Conservation (phyloP, 352 stramenopile species). For the Pythium aristosporum region DNA sequence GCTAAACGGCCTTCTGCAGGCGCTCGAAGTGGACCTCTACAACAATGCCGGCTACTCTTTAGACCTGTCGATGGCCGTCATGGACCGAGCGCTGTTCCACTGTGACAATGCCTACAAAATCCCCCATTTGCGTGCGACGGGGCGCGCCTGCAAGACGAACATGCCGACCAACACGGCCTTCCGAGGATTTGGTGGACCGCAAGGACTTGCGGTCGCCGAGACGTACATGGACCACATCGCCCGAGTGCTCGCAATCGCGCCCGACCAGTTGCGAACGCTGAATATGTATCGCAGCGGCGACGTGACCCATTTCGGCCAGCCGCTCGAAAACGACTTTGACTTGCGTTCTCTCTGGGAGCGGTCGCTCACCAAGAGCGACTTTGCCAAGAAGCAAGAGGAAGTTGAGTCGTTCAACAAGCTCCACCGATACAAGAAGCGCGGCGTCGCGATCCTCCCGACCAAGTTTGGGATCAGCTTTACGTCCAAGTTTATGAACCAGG, state of each 20-base stretch:
- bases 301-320: conserved; percentile 92
- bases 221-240: conserved; percentile 97
- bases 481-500: conserved; percentile 97
- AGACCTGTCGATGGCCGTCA: conserved; percentile 93
- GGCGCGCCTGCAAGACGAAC: conserved; percentile 93
- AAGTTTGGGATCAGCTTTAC: conserved; percentile 98
- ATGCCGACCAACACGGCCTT: conserved; percentile 95
- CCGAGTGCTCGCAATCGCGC: conserved; percentile 60
- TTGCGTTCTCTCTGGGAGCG: conserved; percentile 86
- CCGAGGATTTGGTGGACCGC: conserved; percentile 94
- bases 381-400: conserved; percentile 60
- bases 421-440: conserved; percentile 92
- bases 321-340: conserved; percentile 89
- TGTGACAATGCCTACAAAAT: conserved; percentile 95
- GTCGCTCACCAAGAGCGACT: conserved; percentile 64
- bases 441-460: conserved; percentile 77
- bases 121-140: conserved; percentile 85
- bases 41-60: conserved; percentile 95
- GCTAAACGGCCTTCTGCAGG: conserved; percentile 82
- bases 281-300: conserved; percentile 94
- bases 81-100: conserved; percentile 96
- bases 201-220: conserved; percentile 90
- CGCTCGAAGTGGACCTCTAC: conserved; percentile 92
- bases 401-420: conserved; percentile 89
- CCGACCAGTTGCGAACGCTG: conserved; percentile 65